These are phyloP conservation scores for Macrocybe gigantea DNA, from an alignment of 768 basidiomycete species.

Conservation along the genomic window DNA sequence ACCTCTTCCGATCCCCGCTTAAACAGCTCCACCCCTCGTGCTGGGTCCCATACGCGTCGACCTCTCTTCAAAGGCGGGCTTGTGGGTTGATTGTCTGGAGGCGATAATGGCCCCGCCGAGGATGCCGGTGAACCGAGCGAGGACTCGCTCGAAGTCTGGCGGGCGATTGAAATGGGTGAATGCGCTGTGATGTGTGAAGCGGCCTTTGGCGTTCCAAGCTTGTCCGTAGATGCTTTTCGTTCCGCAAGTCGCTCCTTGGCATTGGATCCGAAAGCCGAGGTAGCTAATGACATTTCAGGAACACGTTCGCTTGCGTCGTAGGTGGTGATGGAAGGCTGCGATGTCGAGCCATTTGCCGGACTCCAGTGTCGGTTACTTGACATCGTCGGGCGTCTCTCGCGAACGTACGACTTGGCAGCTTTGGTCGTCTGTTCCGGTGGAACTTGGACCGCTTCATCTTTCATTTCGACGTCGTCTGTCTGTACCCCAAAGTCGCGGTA, in stretches of 20 bases:
- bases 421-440: slow-evolving; percentile 20
- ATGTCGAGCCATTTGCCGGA: slow-evolving; percentile 17
- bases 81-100: slow-evolving; percentile 32
- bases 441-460: slow-evolving; percentile 58
- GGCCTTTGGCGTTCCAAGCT: neutral
- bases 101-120: slow-evolving; percentile 47
- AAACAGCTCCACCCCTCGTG: slow-evolving; percentile 78
- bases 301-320: slow-evolving; percentile 15
- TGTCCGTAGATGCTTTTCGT: slow-evolving; percentile 5
- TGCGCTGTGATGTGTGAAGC: neutral
- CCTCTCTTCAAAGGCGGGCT: slow-evolving; percentile 35
- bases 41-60: slow-evolving; percentile 80
- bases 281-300: slow-evolving; percentile 5
- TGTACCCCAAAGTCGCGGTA: slow-evolving; percentile 71
- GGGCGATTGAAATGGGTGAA: slow-evolving; percentile 16
- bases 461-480: slow-evolving; percentile 50
- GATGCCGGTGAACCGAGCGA: slow-evolving; percentile 48
- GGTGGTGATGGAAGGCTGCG: slow-evolving; percentile 15
- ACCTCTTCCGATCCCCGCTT: slow-evolving; percentile 88
- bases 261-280: neutral
- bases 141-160: slow-evolving; percentile 45
- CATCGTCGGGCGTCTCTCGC: slow-evolving; percentile 10
- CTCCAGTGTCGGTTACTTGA: slow-evolving; percentile 22
- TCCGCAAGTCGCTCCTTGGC: slow-evolving; percentile 1
- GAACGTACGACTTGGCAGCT: slow-evolving; percentile 2